Conservation (phyloP, 257 asterid species). For the Anisodus tanguticus region DNA sequence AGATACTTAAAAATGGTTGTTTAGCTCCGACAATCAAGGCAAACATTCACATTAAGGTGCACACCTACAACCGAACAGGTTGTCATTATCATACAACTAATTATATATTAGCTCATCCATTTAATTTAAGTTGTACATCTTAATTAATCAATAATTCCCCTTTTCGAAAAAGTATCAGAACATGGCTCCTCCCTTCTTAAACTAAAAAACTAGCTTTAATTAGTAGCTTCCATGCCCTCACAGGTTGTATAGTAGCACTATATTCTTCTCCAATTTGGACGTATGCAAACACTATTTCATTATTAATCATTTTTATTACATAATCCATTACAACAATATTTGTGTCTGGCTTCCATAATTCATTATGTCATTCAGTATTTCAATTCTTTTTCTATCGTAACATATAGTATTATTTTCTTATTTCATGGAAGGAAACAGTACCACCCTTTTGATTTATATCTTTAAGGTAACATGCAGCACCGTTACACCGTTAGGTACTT, state of each 20-base stretch:
- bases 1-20: constrained; percentile 26
- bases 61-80: constrained; percentile 49
- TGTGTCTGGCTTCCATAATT: constrained; percentile 4
- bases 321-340: background rate
- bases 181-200: constrained; percentile 27
- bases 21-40: constrained; percentile 63
- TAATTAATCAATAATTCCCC: background rate
- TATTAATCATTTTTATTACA: background rate
- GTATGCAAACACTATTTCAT: background rate
- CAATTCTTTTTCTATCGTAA: background rate
- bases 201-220: background rate
- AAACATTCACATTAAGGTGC: constrained; percentile 53
- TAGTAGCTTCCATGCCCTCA: constrained; percentile 32
- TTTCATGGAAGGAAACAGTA: background rate
- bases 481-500: background rate
- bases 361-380: background rate
- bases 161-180: constrained; percentile 18
- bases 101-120: background rate
- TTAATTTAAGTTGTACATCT: constrained; percentile 3
- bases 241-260: constrained; percentile 33
- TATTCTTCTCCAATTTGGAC: constrained; percentile 31
- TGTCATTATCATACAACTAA: constrained; percentile 42
- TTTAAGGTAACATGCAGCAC: constrained; percentile 25
- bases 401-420: background rate
- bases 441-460: background rate